Evolutionary conservation across 192 early-diverging fungal species (phyloP), one percentile per base, ranked within the genome.

Genomic region (Allomyces macrogynus): DNA sequence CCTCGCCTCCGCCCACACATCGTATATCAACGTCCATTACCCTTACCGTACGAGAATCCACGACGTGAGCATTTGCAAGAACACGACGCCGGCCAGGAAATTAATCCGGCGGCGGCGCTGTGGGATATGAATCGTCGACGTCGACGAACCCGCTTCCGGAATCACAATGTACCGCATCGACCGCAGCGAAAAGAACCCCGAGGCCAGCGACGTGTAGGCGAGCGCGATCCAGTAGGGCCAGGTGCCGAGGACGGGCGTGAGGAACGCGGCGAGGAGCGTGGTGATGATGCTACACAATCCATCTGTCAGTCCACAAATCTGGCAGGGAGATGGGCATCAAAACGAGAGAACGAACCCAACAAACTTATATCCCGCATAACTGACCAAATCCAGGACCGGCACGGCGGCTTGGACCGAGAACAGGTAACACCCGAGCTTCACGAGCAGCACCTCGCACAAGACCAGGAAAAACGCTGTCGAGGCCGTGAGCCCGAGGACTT

Each of bases 291-390:
- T 77, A 63, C 23, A 12, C 4, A 64, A 18, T 1, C 14, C 32
- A 32, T 4, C 61, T 22, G 63, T 8, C 11, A 24, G 60, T 44
- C 66, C 26, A 3, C 24, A 49, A 27, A 10, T 7, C 22, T 10
- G 61, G 7, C 5, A 9, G 4, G 5, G 27, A n/a, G 23, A 23
- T 23, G 18, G n/a, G 25, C 4, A 5, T 16, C 5, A 5, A 60
- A 66, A 5, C 32, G 10, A 64, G 23, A 10, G 22, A 24, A 66
- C 74, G 62, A 67, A 82, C 78, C 87, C 83, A 26, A 98, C 84
- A 84, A 93, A 98, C 77, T 95, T 95, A 77, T 98, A 98, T 5
- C 93, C 90, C 68, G 85, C 86, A 65, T 89, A 95, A 14, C 87
- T 84, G 67, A 95, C 68, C 60, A 95, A 73, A 68, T 98, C 93